Evolutionary conservation across 164 flowering plant species (phyloP).

Genomic region (Stephania cephalantha): DNA sequence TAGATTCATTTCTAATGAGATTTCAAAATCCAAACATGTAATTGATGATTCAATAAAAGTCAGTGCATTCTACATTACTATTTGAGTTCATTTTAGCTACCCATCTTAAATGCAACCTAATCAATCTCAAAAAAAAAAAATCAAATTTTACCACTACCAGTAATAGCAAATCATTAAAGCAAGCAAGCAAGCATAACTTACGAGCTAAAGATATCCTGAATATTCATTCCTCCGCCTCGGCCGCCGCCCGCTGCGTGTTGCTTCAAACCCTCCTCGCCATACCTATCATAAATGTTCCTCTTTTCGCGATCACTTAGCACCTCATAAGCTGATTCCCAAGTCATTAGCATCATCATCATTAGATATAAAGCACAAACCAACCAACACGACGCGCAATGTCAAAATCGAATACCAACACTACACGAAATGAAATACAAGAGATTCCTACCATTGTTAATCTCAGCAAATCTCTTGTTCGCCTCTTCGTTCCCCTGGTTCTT

Average conservation of each 20-base stretch:
- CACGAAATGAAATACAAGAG: no score
- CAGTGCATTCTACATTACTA: no score
- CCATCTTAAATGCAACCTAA: not conserved
- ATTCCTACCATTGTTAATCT: slow-evolving; percentile 81
- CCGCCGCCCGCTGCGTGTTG: slow-evolving; percentile 91
- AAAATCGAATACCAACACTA: not conserved
- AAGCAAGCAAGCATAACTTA: slow-evolving; percentile 25
- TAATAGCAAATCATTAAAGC: not conserved
- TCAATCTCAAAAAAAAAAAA: not conserved
- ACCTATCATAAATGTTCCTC: slow-evolving; percentile 83
- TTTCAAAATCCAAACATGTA: no score
- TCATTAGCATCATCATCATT: not conserved
- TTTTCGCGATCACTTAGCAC: slow-evolving; percentile 86
- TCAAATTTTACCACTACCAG: not conserved
- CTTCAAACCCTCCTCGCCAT: slow-evolving; percentile 96
- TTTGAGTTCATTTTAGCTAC: no score
- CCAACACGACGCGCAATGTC: not conserved
- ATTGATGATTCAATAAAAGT: no score
- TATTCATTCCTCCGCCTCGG: slow-evolving; percentile 77
- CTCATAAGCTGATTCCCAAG: slow-evolving; percentile 63
- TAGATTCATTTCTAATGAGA: no score
- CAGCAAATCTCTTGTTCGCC: slow-evolving; percentile 86
- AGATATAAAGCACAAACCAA: not conserved
- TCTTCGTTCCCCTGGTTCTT: slow-evolving; percentile 98
- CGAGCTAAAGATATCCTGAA: slow-evolving; percentile 86